phyloP scores from a whole-genome alignment of 1,284 basidiomycete species.

The Sanghuangporus sanghuang region DNA sequence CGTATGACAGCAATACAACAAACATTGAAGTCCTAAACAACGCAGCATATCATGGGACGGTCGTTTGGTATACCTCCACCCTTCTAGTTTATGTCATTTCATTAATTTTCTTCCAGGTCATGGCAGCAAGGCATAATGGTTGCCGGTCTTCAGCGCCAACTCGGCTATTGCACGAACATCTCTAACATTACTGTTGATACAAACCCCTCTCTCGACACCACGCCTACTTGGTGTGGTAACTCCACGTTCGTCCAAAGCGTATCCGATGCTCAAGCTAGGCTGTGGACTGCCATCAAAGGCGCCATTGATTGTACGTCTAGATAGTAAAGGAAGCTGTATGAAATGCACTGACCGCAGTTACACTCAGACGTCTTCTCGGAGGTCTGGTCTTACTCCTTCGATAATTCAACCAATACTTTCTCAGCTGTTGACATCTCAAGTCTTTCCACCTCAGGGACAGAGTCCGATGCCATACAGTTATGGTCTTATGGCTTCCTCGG shows the following conservation, averaged over 20 bases:
- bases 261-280: slow-evolving; percentile 29
- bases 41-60: slow-evolving; percentile 39
- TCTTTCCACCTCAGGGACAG: slow-evolving; percentile 23
- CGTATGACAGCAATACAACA: slow-evolving; percentile 34
- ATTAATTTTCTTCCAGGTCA: slow-evolving; percentile 19
- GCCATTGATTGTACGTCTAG: slow-evolving; percentile 24
- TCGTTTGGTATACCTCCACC: slow-evolving; percentile 28
- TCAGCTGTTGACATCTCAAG: slow-evolving; percentile 22
- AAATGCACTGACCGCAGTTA: background rate
- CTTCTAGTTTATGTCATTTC: slow-evolving; percentile 2
- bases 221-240: slow-evolving; percentile 35
- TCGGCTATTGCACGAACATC: slow-evolving; percentile 29
- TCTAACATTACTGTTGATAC: slow-evolving; percentile 20
- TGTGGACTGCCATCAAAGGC: slow-evolving; percentile 37
- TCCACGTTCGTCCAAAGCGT: slow-evolving; percentile 27
- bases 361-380: slow-evolving; percentile 23
- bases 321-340: background rate
- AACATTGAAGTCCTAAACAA: slow-evolving; percentile 33
- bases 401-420: slow-evolving; percentile 23
- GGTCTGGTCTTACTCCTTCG: slow-evolving; percentile 26
- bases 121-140: slow-evolving; percentile 43
- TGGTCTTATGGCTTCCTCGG: slow-evolving; percentile 23
- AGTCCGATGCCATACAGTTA: slow-evolving; percentile 26
- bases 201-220: slow-evolving; percentile 14
- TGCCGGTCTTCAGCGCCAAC: slow-evolving; percentile 33